A percentile compares a stretch with the other conserved stretches of the same genome.
Evolutionary conservation across 306 rosid genomes (phyloP).

Genomic region (Inga oerstediana): DNA sequence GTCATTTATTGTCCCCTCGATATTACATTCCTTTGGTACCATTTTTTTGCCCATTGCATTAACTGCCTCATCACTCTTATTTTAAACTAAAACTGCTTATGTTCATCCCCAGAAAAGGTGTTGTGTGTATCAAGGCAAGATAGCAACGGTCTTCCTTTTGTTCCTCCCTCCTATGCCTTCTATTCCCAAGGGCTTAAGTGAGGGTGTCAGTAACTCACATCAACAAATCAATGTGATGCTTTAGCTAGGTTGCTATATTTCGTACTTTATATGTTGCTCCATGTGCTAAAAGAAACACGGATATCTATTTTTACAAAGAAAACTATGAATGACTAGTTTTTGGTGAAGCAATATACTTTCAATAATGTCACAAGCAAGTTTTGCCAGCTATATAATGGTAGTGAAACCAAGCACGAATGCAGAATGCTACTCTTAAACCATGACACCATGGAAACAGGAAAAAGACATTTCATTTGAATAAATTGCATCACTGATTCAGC

Average conservation of each 20-base stretch:
- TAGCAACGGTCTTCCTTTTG: not conserved
- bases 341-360: conserved; percentile 4
- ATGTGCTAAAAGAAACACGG: not conserved
- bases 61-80: not conserved
- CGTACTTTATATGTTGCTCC: not conserved
- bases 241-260: not conserved
- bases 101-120: not conserved
- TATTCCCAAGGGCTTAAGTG: not conserved
- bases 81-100: not conserved
- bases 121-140: not conserved
- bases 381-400: not conserved
- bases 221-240: not conserved
- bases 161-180: conserved; percentile 3
- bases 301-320: not conserved
- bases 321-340: conserved; percentile 7
- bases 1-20: not conserved
- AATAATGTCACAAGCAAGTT: conserved; percentile 13
- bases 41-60: not conserved
- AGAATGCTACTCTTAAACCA: not conserved
- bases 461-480: not conserved
- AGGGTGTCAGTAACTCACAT: not conserved
- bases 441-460: not conserved
- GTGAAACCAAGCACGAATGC: not conserved
- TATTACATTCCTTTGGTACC: not conserved
- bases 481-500: not conserved